Conservation (phyloP, 78 protist species). For the Chrysochromulina tobinii region DNA sequence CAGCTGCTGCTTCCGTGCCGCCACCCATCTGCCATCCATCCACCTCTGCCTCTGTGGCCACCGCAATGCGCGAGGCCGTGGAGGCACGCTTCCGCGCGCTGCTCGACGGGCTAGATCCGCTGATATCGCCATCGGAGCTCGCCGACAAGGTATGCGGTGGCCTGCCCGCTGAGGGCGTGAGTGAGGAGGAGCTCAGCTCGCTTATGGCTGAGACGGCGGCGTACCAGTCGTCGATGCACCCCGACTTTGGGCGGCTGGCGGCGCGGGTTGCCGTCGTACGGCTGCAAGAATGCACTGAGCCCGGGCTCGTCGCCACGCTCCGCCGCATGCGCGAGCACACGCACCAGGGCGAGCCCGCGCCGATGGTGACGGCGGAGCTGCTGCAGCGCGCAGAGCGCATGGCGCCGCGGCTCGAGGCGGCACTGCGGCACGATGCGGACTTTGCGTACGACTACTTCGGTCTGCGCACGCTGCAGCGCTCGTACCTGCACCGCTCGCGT, state of each 20-base stretch:
- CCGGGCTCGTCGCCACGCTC: slow-evolving; percentile 63
- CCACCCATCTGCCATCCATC: too few species aligned
- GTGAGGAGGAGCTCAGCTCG: slow-evolving; percentile 69
- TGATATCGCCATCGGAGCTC: too few species aligned
- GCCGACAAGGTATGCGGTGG: too few species aligned
- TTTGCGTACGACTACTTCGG: slow-evolving; percentile 93
- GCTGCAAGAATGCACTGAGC: slow-evolving; percentile 89
- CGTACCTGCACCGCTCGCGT: slow-evolving; percentile 70
- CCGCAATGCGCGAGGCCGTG: too few species aligned
- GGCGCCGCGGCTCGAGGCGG: slow-evolving; percentile 45
- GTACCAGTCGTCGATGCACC: slow-evolving; percentile 84
- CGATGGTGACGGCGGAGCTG: slow-evolving; percentile 83
- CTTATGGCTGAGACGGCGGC: slow-evolving; percentile 96
- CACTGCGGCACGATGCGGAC: slow-evolving; percentile 69
- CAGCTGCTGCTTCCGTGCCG: too few species aligned
- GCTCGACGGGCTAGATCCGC: too few species aligned
- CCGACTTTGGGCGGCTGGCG: slow-evolving; percentile 94
- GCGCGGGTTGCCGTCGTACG: slow-evolving; percentile 92
- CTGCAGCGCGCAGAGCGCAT: slow-evolving; percentile 52
- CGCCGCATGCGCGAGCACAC: background rate
- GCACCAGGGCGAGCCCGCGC: slow-evolving; percentile 70
- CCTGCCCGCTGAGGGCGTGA: slow-evolving; percentile 36
- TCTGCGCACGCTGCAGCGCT: slow-evolving; percentile 88
- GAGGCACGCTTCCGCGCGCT: too few species aligned
- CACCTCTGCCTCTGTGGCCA: too few species aligned